Evolutionary conservation across 352 stramenopile genomes (phyloP), one percentile per base, ranked within the genome.

Genomic region (Pythium sp.): DNA sequence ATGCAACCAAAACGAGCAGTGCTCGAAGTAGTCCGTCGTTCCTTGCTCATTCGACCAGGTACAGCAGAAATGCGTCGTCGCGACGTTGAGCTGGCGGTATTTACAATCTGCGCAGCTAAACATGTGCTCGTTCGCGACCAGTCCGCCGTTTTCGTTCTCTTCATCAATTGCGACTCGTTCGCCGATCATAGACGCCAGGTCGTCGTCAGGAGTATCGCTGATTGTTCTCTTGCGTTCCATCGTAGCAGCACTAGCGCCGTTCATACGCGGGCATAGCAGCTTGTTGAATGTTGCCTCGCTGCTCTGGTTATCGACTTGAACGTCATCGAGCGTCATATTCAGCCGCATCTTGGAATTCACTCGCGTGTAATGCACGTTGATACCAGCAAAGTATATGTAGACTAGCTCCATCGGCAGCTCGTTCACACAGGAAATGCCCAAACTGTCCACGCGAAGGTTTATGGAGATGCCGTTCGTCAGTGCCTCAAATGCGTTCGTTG

Each of bases 21-120:
- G 88, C 73, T 96, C 89, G 57, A 95, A 96, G 72, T 96, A 96
- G 64, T 95, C 89, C 2, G 89, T 96, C 46, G 78, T 92, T 24
- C 87, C 89, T 67, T 96, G 89, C 65, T 96, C 89, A 62, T 94
- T 95, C 43, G 87, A 95, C 89, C 89, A 96, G 20, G 84, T 91
- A 64, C 89, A 96, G 63, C 89, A 96, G 57, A 96, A 96, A 46
- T 96, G 89, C 74, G 94, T 91, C 5, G 84, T 77, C 24, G 87
- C 86, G 24, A 95, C 79, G 65, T 89, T 93, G 14, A 79, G 72
- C 68, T 94, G 86, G 0, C 82, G 84, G 60, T 92, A 93, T 65
- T 86, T 88, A 71, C 89, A 96, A 65, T 96, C 89, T 8, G 81
- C 85, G 66, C 89, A 96, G 64, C 78, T 87, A 55, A 96, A 96